Percentiles rank a stretch among this genome's conserved stretches.
Evolutionary conservation across 2,329 filamentous ascomycete genomes (phyloP).

Genomic region (Diaporthe sp.): DNA sequence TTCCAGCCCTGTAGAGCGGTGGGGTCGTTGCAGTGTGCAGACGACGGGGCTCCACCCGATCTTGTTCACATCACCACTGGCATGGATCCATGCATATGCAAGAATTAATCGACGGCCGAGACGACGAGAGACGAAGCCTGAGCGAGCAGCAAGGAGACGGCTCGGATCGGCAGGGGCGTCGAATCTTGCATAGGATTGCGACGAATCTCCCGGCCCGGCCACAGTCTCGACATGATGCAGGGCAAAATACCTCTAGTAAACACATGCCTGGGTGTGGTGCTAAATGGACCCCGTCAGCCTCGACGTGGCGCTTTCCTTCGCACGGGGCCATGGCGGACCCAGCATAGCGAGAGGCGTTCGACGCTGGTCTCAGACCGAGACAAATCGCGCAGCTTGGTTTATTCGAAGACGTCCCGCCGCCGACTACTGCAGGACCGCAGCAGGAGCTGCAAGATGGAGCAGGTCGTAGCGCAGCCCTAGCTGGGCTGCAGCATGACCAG

Average conservation of each 20-base stretch:
- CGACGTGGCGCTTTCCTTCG: neutral
- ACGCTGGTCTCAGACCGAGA: conserved; percentile 14
- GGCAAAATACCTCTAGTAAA: too few relatives aligned
- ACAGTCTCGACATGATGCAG: neutral
- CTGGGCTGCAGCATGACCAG: conserved; percentile 3
- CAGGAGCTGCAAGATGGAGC: conserved; percentile 4
- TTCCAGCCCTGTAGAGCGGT: neutral
- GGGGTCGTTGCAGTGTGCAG: neutral
- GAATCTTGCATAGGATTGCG: conserved; percentile 10
- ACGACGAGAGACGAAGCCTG: neutral
- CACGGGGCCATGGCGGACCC: neutral
- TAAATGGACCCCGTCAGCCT: neutral
- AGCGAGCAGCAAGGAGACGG: neutral
- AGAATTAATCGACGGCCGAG: neutral
- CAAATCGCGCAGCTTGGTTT: neutral
- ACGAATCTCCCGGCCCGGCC: neutral
- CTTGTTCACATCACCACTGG: conserved; percentile 1
- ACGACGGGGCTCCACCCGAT: neutral
- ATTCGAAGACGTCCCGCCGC: neutral
- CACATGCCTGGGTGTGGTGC: neutral
- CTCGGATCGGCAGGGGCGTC: conserved; percentile 13
- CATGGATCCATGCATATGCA: neutral
- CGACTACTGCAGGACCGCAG: neutral
- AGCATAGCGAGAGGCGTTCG: conserved; percentile 6
- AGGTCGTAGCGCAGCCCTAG: conserved; percentile 1